Conservation (phyloP, 371 early-diverging fungal species). For the Syncephalastrum contaminatum region DNA sequence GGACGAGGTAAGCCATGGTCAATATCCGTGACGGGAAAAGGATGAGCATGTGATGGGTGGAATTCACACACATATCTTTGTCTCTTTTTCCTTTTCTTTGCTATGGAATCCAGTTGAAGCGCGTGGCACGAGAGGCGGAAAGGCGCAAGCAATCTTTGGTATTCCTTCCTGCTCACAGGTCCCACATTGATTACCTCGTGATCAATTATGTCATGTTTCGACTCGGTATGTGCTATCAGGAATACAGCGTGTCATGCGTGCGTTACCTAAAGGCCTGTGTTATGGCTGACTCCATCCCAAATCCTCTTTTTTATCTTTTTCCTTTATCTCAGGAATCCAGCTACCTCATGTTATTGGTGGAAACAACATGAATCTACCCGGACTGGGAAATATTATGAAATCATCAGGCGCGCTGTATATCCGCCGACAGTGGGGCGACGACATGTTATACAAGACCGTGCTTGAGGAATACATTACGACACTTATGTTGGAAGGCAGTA, state of each 20-base stretch:
- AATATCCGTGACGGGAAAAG: background rate
- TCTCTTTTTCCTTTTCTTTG: background rate
- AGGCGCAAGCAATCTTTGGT: constrained; percentile 70
- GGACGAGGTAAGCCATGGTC: constrained; percentile 48
- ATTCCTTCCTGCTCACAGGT: constrained; percentile 82
- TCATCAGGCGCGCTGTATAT: constrained; percentile 82
- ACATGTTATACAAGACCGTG: constrained; percentile 67
- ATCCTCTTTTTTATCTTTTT: background rate
- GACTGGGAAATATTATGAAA: constrained; percentile 67
- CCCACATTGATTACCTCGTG: constrained; percentile 85
- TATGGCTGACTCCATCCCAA: background rate
- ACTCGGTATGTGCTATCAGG: constrained; percentile 41
- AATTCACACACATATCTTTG: background rate
- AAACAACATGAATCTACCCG: constrained; percentile 82
- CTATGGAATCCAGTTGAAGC: constrained; percentile 44
- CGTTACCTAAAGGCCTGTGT: background rate
- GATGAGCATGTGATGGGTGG: background rate
- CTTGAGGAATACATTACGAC: constrained; percentile 74
- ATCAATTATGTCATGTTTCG: constrained; percentile 80
- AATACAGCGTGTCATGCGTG: too few relatives aligned
- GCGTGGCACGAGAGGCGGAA: constrained; percentile 58
- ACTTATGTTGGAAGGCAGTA: constrained; percentile 37
- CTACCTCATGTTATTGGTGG: constrained; percentile 89
- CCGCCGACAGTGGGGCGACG: constrained; percentile 80
- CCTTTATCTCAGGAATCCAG: constrained; percentile 48